Base-by-base conservation (phyloP, 306 rosid genomes). In the Albizia julibrissin region DNA sequence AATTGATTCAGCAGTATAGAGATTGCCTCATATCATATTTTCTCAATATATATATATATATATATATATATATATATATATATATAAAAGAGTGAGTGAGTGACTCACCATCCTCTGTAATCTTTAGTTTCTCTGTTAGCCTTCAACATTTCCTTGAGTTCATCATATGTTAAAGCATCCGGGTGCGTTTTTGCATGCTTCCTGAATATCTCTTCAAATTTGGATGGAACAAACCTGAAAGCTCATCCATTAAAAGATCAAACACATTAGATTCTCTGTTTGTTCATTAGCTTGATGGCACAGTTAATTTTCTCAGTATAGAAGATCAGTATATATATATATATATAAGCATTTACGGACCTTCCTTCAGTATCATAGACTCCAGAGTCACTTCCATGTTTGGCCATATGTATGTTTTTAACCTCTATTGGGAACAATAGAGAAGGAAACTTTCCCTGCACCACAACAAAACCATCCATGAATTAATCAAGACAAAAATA, bases 321-420 rank as follows among this genome's bases (percentile, higher is more conserved):
- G 5, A 46, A 46, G 50, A 46, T 13, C 50, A 46, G 0, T 46
- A 46, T 15, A 46, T 15, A 46, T 33, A 5, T 33, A 3, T 33
- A 5, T 34, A 5, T 34, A 34, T 34, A 37, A 37, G 8, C 52
- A 47, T 13, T 50, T 50, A 50, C n/a, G n/a, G n/a, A n/a, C 99
- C 99, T 95, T 90, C 99, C 99, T 50, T 93, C 89, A 10, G 34
- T 54, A 47, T 95, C 98, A 76, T 90, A 93, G 64, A 85, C 92
- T 56, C 97, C 98, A 21, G 98, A 87, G 86, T 95, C 99, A 70
- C 99, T 95, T 54, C 96, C 93, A 72, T 95, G 99, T 76, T 91
- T 93, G 73, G 76, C 87, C 68, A 16, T 78, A 0, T 89, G 88
- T 16, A 93, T 89, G 79, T 95, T 91, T 72, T 81, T 85, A 6